Percentiles rank a stretch among this genome's conserved stretches.
Evolutionary conservation across 129 eudicot species (phyloP).

Genomic region (Ambrosia trifida): DNA sequence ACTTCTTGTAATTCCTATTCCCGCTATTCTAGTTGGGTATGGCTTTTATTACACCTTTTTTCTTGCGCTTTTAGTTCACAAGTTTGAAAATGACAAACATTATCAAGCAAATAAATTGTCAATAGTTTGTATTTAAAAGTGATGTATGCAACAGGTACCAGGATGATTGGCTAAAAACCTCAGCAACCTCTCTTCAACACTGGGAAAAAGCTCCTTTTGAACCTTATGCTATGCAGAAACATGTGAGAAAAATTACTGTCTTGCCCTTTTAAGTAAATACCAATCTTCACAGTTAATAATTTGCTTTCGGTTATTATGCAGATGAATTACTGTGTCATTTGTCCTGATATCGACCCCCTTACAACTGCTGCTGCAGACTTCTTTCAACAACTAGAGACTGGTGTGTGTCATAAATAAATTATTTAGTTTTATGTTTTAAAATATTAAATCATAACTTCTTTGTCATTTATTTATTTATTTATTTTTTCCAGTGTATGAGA

Average conservation of each 20-base stretch:
- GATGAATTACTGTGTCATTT: conserved; percentile 89
- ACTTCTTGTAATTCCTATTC: conserved; percentile 77
- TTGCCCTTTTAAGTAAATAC: conserved; percentile 6
- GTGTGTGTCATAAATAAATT: conserved; percentile 46
- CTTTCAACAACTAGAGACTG: conserved; percentile 95
- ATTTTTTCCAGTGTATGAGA: conserved; percentile 72
- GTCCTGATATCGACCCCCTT: conserved; percentile 98
- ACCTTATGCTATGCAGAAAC: conserved; percentile 92
- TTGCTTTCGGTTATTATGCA: conserved; percentile 39
- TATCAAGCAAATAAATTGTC: background rate
- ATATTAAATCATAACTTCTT: background rate
- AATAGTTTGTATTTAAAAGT: background rate
- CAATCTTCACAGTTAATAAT: background rate
- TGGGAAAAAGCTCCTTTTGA: conserved; percentile 99
- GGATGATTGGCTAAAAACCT: conserved; percentile 98
- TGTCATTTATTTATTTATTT: background rate
- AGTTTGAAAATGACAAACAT: background rate
- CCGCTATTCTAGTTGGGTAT: conserved; percentile 98
- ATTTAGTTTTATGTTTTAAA: background rate
- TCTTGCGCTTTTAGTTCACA: background rate
- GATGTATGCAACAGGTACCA: conserved; percentile 67
- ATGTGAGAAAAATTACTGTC: conserved; percentile 49
- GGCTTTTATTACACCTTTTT: conserved; percentile 16
- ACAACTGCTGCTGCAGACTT: conserved; percentile 91
- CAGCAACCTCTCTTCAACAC: conserved; percentile 77